Base-by-base conservation (phyloP, 1,284 basidiomycete species). In the Microbotryomycetes sp. region DNA sequence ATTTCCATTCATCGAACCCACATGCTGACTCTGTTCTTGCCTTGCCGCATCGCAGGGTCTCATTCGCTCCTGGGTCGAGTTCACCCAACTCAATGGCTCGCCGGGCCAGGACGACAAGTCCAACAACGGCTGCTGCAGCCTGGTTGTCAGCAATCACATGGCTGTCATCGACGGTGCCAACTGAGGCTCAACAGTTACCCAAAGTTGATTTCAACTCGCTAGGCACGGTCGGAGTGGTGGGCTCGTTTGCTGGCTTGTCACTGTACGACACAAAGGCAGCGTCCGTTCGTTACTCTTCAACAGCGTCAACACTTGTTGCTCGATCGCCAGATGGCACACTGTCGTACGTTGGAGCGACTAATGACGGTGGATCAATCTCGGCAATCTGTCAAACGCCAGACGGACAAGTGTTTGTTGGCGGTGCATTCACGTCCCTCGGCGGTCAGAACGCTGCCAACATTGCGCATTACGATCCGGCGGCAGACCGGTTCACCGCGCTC, bases 171-270 rank as follows among this genome's bases (percentile, higher is more conserved):
- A 19, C 49, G 42, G 26, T 23, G 25, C 47, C 32, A 22, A n/a
- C 49, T 26, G 15, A 51, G 49, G 23, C 53, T 36, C 30, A 42
- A 23, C 56, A 56, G 23, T 77, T 88, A 51, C 91, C 91, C 36
- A 81, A 84, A 71, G 84, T 96, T 77, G 90, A 96, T 78, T 94
- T 89, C 76, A 51, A 54, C 47, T 81, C 86, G 72, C 86, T 87
- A 88, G 92, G 92, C 66, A 84, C 81, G 60, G 91, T 96, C 60
- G 90, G 85, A 59, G 80, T 96, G 49, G 84, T 86, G 42, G 92
- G 92, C 59, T 81, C 87, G 22, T 97, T 96, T 74, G 82, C 86
- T 29, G 90, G 91, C 50, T 79, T 97, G 62, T 86, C 87, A 73
- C 77, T 92, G 58, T 85, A 87, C 78, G 79, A 83, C 72, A 69